Conservation (phyloP, 441 rosid genomes). For the Erodium moschatum region DNA sequence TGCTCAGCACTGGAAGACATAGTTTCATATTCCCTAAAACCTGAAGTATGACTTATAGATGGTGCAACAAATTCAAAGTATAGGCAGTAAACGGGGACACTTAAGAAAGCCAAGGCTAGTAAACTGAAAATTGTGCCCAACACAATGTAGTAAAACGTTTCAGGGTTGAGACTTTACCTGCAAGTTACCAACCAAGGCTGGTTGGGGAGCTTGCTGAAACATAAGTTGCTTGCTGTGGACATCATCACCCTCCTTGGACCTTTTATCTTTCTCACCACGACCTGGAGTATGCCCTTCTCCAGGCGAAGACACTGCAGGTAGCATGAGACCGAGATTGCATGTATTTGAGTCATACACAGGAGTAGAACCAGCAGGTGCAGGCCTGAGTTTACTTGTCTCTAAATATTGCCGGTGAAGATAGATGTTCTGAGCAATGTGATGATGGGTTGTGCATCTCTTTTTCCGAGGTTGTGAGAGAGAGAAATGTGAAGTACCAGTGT, state of each 20-base stretch:
- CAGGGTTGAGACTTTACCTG: slow-evolving; percentile 27
- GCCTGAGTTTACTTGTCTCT: slow-evolving; percentile 31
- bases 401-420: slow-evolving; percentile 35
- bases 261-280: slow-evolving; percentile 24
- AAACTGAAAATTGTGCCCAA: too few species aligned
- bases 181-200: slow-evolving; percentile 25
- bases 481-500: slow-evolving; percentile 20
- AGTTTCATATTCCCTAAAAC: too few species aligned
- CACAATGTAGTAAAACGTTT: too few species aligned
- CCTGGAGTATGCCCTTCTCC: slow-evolving; percentile 12
- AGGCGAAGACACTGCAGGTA: slow-evolving; percentile 14
- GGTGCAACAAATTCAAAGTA: too few species aligned
- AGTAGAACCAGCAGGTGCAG: slow-evolving; percentile 20
- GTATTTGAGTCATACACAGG: background rate
- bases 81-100: too few species aligned
- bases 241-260: slow-evolving; percentile 10
- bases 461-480: slow-evolving; percentile 32
- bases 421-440: slow-evolving; percentile 41
- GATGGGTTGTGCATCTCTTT: slow-evolving; percentile 41
- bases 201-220: slow-evolving; percentile 26
- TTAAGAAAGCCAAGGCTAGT: too few species aligned
- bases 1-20: too few species aligned
- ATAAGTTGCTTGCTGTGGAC: slow-evolving; percentile 26
- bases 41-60: too few species aligned
- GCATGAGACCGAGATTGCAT: slow-evolving; percentile 13